Evolutionary conservation across 2,329 filamentous ascomycete genomes (phyloP).

Genomic region (Colletotrichum incanum): DNA sequence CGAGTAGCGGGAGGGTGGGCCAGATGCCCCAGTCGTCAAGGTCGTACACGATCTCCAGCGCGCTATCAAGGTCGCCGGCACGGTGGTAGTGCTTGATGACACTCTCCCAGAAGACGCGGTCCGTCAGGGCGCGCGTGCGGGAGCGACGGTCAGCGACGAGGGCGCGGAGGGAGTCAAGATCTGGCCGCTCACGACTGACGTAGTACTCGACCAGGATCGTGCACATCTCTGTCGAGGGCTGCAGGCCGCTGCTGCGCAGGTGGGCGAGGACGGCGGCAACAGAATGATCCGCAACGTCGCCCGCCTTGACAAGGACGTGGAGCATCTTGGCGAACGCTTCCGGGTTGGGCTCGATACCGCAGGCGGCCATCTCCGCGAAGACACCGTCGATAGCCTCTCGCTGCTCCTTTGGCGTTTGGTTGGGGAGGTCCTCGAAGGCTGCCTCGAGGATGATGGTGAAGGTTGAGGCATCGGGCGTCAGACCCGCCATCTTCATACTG

Average conservation of each 20-base stretch:
- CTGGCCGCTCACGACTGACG: slow-evolving; percentile 71
- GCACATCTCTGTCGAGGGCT: slow-evolving; percentile 77
- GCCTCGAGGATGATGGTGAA: slow-evolving; percentile 81
- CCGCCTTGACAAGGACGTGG: slow-evolving; percentile 70
- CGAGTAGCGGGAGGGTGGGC: slow-evolving; percentile 40
- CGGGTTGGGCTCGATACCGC: slow-evolving; percentile 72
- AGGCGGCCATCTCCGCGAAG: slow-evolving; percentile 70
- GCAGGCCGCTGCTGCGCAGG: slow-evolving; percentile 69
- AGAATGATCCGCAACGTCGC: slow-evolving; percentile 61
- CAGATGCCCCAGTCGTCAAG: slow-evolving; percentile 54
- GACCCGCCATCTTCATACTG: slow-evolving; percentile 70
- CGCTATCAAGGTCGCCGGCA: slow-evolving; percentile 36
- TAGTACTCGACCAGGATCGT: slow-evolving; percentile 81
- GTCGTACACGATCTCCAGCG: slow-evolving; percentile 60
- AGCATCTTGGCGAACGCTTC: slow-evolving; percentile 81
- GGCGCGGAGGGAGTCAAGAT: slow-evolving; percentile 71
- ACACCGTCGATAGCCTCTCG: slow-evolving; percentile 66
- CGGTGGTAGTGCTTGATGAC: slow-evolving; percentile 42
- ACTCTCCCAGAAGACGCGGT: slow-evolving; percentile 47
- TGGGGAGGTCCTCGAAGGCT: slow-evolving; percentile 61
- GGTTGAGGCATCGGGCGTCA: slow-evolving; percentile 77
- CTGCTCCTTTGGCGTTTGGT: slow-evolving; percentile 64
- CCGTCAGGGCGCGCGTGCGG: slow-evolving; percentile 42
- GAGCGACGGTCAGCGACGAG: slow-evolving; percentile 68
- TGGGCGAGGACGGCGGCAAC: slow-evolving; percentile 74